These are phyloP conservation scores for Xenosphaeropsis pyriputrescens DNA, from an alignment of 2,329 filamentous ascomycete species.

Conservation along the genomic window DNA sequence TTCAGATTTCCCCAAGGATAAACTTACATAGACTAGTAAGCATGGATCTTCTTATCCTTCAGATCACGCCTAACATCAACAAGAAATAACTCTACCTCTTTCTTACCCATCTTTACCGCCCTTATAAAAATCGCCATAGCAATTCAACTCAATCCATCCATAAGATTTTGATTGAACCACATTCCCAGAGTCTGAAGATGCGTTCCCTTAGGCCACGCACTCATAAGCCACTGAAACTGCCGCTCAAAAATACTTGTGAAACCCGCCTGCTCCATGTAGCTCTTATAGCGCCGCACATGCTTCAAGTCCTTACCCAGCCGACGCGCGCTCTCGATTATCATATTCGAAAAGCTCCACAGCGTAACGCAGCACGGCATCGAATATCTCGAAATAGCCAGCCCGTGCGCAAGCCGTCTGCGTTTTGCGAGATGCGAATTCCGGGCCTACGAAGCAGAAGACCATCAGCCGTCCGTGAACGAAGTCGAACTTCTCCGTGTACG, in stretches of 20 bases:
- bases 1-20: not conserved
- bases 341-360: not conserved
- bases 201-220: conserved; percentile 21
- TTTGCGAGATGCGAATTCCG: not conserved
- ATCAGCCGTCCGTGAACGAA: conserved; percentile 5
- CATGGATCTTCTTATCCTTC: not conserved
- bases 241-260: conserved; percentile 24
- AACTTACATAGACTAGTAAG: not conserved
- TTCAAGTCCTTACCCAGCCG: not conserved
- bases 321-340: not conserved
- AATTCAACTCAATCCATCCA: not conserved
- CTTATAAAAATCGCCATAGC: not conserved
- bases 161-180: not conserved
- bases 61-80: not conserved
- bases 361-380: not conserved
- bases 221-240: conserved; percentile 23
- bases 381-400: conserved; percentile 2
- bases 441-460: conserved; percentile 1
- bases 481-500: conserved; percentile 10
- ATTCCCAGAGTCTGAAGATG: conserved; percentile 21
- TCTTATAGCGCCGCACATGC: conserved; percentile 3
- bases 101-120: not conserved
- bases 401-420: not conserved
- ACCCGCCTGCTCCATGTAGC: conserved; percentile 17
- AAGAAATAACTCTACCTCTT: not conserved